A percentile compares a stretch with the other conserved stretches of the same genome.
Conservation (phyloP, 225 moss, liverwort and hornwort species). For the Neckera pumila region DNA sequence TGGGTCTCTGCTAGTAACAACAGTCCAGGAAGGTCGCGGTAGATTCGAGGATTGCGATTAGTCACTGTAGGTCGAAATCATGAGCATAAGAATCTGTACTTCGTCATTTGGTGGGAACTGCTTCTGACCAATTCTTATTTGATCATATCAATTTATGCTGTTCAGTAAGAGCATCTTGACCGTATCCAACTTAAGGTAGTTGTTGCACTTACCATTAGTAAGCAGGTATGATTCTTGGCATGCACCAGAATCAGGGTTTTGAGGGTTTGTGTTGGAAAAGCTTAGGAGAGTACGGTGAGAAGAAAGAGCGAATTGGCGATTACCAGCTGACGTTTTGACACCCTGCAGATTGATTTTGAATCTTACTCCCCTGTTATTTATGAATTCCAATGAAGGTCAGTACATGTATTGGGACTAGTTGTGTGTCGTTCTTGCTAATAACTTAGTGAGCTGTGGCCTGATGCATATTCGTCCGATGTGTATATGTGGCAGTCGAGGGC, state of each 20-base stretch:
- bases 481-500: not conserved
- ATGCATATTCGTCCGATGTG: not conserved
- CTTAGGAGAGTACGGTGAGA: not conserved
- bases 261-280: not conserved
- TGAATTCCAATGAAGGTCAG: constrained; percentile 23
- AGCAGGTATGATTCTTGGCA: constrained; percentile 32
- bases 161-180: not conserved
- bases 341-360: not conserved
- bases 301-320: not conserved
- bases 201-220: constrained; percentile 26
- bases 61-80: not conserved
- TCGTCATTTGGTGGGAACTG: not conserved
- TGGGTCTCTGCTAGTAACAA: not conserved
- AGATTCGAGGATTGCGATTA: not conserved
- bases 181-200: not conserved
- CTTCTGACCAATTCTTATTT: not conserved
- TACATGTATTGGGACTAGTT: not conserved
- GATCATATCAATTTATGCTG: not conserved
- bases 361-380: not conserved
- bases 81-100: not conserved
- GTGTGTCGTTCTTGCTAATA: not conserved
- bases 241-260: constrained; percentile 6
- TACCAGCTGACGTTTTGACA: not conserved
- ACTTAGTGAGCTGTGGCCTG: not conserved
- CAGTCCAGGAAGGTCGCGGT: not conserved